A percentile compares a stretch with the other conserved stretches of the same genome.
These are phyloP conservation scores for Mortierella claussenii DNA, from an alignment of 192 early-diverging fungal species.

Conservation along the genomic window DNA sequence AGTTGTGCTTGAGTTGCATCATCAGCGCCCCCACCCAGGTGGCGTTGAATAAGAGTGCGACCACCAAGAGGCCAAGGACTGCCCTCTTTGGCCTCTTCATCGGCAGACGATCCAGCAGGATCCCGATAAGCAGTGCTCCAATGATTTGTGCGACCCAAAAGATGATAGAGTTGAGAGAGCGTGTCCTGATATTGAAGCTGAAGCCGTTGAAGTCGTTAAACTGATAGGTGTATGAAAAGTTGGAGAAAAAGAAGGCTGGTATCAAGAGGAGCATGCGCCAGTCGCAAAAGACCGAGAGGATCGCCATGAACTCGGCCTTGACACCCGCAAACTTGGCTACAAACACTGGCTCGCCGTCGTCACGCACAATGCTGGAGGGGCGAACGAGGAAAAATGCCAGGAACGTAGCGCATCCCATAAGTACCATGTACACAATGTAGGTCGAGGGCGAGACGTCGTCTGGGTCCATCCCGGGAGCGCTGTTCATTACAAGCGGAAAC, in stretches of 20 bases:
- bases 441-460: slow-evolving; percentile 70
- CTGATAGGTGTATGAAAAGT: slow-evolving; percentile 85
- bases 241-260: slow-evolving; percentile 78
- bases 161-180: slow-evolving; percentile 74
- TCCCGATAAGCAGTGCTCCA: slow-evolving; percentile 71
- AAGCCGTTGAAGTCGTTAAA: slow-evolving; percentile 66
- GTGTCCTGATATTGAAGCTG: slow-evolving; percentile 75
- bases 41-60: slow-evolving; percentile 61
- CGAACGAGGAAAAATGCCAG: slow-evolving; percentile 67
- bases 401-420: slow-evolving; percentile 72
- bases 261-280: slow-evolving; percentile 74
- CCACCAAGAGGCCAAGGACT: slow-evolving; percentile 62
- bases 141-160: slow-evolving; percentile 85
- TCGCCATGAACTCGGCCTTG: slow-evolving; percentile 61
- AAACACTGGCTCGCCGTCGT: slow-evolving; percentile 75
- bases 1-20: slow-evolving; percentile 65
- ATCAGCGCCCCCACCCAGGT: slow-evolving; percentile 72
- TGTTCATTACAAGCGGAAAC: slow-evolving; percentile 75
- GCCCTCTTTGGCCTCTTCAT: slow-evolving; percentile 73
- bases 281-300: slow-evolving; percentile 72
- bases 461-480: slow-evolving; percentile 31
- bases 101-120: slow-evolving; percentile 66
- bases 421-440: slow-evolving; percentile 79
- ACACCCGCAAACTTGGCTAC: slow-evolving; percentile 76
- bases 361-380: slow-evolving; percentile 67